phyloP scores from a whole-genome alignment of 1,139 yeast species.

The Suhomyces kunorum region DNA sequence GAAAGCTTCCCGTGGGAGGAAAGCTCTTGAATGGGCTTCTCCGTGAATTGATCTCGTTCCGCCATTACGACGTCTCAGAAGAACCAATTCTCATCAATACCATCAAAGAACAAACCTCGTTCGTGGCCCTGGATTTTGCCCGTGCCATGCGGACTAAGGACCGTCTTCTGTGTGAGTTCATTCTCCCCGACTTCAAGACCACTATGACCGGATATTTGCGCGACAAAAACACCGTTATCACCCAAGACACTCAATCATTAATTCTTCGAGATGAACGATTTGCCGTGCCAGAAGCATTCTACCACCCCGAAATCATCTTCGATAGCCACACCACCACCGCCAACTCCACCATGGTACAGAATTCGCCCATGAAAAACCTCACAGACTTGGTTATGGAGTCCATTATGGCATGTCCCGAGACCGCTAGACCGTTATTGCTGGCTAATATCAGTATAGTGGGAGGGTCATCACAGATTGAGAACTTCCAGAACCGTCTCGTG shows the following conservation, averaged over 20 bases:
- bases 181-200: slow-evolving; percentile 84
- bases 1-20: slow-evolving; percentile 82
- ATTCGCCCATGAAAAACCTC: slow-evolving; percentile 67
- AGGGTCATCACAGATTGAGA: slow-evolving; percentile 73
- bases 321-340: slow-evolving; percentile 37
- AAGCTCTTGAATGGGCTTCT: slow-evolving; percentile 77
- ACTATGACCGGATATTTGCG: slow-evolving; percentile 67
- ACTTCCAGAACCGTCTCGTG: slow-evolving; percentile 61
- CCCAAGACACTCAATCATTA: slow-evolving; percentile 61
- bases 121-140: slow-evolving; percentile 67
- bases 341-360: slow-evolving; percentile 34
- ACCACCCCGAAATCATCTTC: slow-evolving; percentile 74
- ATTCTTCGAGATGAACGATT: slow-evolving; percentile 80
- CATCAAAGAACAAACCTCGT: slow-evolving; percentile 80
- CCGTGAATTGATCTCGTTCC: slow-evolving; percentile 80
- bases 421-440: slow-evolving; percentile 72
- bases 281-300: slow-evolving; percentile 80
- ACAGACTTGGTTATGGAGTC: slow-evolving; percentile 77
- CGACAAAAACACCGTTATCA: slow-evolving; percentile 31
- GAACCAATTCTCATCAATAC: slow-evolving; percentile 84
- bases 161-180: slow-evolving; percentile 56
- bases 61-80: slow-evolving; percentile 92
- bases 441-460: slow-evolving; percentile 83
- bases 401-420: slow-evolving; percentile 69
- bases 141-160: slow-evolving; percentile 47